Percentiles rank a stretch among this genome's conserved stretches.
Evolutionary conservation across 1,284 basidiomycete species (phyloP).

Genomic region (Blastosporella zonata): DNA sequence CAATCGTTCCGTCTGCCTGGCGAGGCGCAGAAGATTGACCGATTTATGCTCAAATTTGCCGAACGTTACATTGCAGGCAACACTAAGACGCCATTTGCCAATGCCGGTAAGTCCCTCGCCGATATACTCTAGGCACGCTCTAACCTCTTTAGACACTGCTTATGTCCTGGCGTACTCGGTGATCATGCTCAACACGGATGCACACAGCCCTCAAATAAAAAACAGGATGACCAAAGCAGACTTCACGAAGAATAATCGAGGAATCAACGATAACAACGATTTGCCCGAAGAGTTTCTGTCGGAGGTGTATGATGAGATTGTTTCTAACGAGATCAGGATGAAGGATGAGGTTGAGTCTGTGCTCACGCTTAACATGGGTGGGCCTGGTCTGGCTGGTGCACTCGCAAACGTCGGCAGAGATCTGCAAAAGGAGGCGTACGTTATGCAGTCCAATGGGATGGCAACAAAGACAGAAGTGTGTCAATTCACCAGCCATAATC

Average conservation of each 20-base stretch:
- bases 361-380: conserved; percentile 43
- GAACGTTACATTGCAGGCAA: conserved; percentile 92
- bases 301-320: conserved; percentile 86
- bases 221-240: conserved; percentile 88
- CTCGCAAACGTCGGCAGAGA: conserved; percentile 89
- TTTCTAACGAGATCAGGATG: conserved; percentile 92
- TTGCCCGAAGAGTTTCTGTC: conserved; percentile 83
- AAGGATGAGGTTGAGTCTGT: conserved; percentile 87
- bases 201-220: conserved; percentile 92
- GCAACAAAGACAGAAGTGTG: conserved; percentile 88
- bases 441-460: conserved; percentile 93
- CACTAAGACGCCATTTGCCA: conserved; percentile 76
- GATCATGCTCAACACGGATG: conserved; percentile 95
- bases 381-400: conserved; percentile 75
- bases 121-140: neutral
- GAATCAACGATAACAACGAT: conserved; percentile 88
- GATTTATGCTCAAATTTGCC: conserved; percentile 98
- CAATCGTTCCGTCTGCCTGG: conserved; percentile 95
- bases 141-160: conserved; percentile 61
- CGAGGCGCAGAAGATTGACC: conserved; percentile 96
- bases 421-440: conserved; percentile 91
- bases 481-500: conserved; percentile 1
- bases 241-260: conserved; percentile 91
- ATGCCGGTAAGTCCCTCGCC: conserved; percentile 57
- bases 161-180: conserved; percentile 93